Base-by-base conservation (phyloP, 2,329 filamentous ascomycete species). In the Colletotrichum sp. region DNA sequence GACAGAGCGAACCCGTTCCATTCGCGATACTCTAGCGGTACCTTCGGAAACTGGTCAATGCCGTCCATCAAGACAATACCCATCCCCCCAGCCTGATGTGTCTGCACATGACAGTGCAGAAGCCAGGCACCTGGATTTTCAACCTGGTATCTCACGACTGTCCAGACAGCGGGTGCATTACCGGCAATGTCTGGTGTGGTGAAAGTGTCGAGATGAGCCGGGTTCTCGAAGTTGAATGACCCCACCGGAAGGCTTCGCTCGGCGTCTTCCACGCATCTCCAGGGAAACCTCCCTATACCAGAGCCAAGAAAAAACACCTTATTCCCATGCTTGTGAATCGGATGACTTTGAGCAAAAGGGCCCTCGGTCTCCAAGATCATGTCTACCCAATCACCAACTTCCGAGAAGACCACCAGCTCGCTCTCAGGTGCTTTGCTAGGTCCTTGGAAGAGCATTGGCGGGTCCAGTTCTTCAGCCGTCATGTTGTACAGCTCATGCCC, bases 31-130 rank as follows among this genome's bases (percentile, higher is more conserved):
- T 76, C n/a, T 16, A 43, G 32, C 26, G 77, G 76, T 0, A 78
- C 68, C 7, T 72, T 10, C 8, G 70, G 77, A 32, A 71, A 78
- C 13, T 21, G 61, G 12, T 90, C 87, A 55, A 88, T 80, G 0
- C 87, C 87, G 78, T 90, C 88, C 24, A 89, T 77, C 8, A 89
- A 81, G 2, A 85, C 84, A 66, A 89, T 82, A 1, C 84, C 84
- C 87, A 89, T 89, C 0, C 87, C 87, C 1, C 87, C 87, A 28
- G 81, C 81, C 61, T 89, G 78, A 80, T 90, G 88, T 9, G 83
- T 84, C 76, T 87, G 83, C 21, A 89, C 85, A 79, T 90, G 88
- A 75, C 88, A 90, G 79, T 90, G 88, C 58, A 90, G 77, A 65
- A 90, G 78, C 73, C 84, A 89, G 1, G 87, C 83, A 0, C 88